A percentile compares a stretch with the other conserved stretches of the same genome.
These are phyloP conservation scores for Cornus controversa DNA, from an alignment of 148 eudicot genomes.

Conservation along the genomic window DNA sequence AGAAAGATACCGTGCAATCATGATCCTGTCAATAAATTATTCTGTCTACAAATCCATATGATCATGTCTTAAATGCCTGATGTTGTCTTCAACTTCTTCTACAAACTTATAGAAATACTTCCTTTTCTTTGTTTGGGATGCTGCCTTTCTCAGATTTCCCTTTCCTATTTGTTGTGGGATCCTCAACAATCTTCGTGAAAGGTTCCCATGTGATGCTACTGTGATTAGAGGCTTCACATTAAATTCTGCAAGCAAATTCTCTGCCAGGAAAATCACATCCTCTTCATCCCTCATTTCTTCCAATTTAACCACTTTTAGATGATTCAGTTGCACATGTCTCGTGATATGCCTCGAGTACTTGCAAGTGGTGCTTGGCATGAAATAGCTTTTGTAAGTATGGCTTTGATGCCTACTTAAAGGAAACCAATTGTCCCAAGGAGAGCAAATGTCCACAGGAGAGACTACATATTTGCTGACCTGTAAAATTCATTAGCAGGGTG, in stretches of 20 bases:
- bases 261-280: slow-evolving; percentile 12
- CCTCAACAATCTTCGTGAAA: not conserved
- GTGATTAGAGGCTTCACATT: not conserved
- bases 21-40: not conserved
- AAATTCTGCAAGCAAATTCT: slow-evolving; percentile 5
- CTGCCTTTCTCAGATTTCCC: not conserved
- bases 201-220: not conserved
- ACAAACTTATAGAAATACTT: slow-evolving; percentile 4
- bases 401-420: no score
- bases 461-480: no score
- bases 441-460: no score
- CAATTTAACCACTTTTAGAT: slow-evolving; percentile 17
- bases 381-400: no score
- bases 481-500: not conserved
- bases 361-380: not conserved
- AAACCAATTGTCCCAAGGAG: no score
- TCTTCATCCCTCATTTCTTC: slow-evolving; percentile 20
- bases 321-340: not conserved
- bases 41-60: not conserved
- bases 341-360: not conserved
- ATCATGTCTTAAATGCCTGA: not conserved
- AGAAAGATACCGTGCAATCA: not conserved
- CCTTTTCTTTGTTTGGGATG: not conserved
- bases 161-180: not conserved
- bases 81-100: slow-evolving; percentile 5